These are phyloP conservation scores for Talaromyces proteolyticus DNA, from an alignment of 495 filamentous ascomycete genomes.

Conservation along the genomic window DNA sequence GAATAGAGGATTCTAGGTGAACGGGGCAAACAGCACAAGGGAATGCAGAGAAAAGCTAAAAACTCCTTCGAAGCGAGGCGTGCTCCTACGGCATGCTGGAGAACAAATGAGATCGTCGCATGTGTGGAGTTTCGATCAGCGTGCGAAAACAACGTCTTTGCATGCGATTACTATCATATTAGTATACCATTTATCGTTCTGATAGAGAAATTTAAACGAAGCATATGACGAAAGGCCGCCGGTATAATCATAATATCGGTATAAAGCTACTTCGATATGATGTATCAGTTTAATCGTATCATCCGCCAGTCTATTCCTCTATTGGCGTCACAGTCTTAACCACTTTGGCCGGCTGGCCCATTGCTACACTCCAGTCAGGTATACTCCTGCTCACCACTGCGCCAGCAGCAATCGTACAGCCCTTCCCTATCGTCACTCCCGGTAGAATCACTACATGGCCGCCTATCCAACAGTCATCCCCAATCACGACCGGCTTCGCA, in stretches of 20 bases:
- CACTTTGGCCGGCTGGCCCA: constrained; percentile 32
- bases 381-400: constrained; percentile 37
- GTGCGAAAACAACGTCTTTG: neutral
- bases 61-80: neutral
- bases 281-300: no score
- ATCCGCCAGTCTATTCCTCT: neutral
- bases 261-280: no score
- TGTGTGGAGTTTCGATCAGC: neutral
- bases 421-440: constrained; percentile 39
- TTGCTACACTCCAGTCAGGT: constrained; percentile 27
- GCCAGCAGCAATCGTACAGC: constrained; percentile 39
- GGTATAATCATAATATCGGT: no score
- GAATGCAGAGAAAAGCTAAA: neutral
- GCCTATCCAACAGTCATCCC: constrained; percentile 45
- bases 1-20: no score
- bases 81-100: neutral
- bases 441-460: constrained; percentile 33
- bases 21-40: no score
- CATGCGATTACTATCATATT: no score
- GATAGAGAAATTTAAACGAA: no score
- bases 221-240: no score
- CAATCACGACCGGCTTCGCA: constrained; percentile 28
- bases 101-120: neutral
- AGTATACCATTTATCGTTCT: no score
- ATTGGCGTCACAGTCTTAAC: constrained; percentile 28